Base-by-base conservation (phyloP, 129 eudicot genomes). In the Sambucus nigra region DNA sequence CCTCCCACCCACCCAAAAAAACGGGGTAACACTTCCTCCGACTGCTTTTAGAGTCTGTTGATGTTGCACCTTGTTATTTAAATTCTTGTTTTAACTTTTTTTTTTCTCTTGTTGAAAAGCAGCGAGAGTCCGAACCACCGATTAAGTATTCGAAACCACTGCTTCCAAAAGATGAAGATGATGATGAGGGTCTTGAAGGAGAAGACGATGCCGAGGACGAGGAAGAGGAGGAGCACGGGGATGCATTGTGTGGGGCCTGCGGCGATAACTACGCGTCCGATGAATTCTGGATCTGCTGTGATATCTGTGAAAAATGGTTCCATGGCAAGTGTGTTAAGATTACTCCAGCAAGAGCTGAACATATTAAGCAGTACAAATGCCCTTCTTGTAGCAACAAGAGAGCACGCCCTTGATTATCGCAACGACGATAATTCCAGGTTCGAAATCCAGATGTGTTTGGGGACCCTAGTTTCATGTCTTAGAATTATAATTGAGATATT, bases 331-430 rank as follows among this genome's bases (percentile, higher is more conserved):
- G 87, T 29, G 87, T 80, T 15, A 73, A 80, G 66, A 76, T 80
- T 27, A 80, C 88, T 42, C 83, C 88, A 19, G 83, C 83, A 15
- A 72, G 80, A 69, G 88, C 88, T 3, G 77, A 76, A 45, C 80
- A 80, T 63, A 76, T 80, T 42, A 75, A 80, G 74, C 82, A 75
- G 69, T 80, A 80, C 74, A 75, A 75, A 66, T 80, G 87, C 74
- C 83, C 83, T 9, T 22, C 69, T 23, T 80, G 88, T 61, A 75
- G 76, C 88, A 80, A 69, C 80, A 80, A 76, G 64, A 65, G 83
- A 77, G 74, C 83, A 11, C 83, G 83, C 63, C 69, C 83, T 56
- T 71, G 70, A 73, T n/a, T n/a, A n/a, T n/a, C n/a, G n/a, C n/a
- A n/a, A n/a, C n/a, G n/a, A n/a, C n/a, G n/a, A n/a, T n/a, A n/a